These are phyloP conservation scores for Rhizophlyctis rosea DNA, from an alignment of 192 early-diverging fungal genomes.

Conservation along the genomic window DNA sequence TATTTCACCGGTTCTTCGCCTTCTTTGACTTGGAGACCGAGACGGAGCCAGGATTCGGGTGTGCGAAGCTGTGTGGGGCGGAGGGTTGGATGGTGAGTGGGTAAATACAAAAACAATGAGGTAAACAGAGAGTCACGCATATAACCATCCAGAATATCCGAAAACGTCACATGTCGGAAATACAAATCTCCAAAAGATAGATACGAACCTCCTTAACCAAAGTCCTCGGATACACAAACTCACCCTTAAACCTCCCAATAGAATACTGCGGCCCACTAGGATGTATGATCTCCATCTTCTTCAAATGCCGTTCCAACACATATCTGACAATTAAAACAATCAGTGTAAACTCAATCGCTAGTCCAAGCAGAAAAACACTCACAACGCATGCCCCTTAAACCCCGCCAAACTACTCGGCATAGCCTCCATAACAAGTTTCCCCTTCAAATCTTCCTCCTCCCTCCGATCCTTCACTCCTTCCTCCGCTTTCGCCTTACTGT, in stretches of 20 bases:
- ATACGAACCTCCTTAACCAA: slow-evolving; percentile 67
- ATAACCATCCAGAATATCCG: background rate
- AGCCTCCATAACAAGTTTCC: slow-evolving; percentile 42
- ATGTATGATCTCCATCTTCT: slow-evolving; percentile 73
- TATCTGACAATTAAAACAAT: slow-evolving; percentile 43
- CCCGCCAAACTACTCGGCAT: slow-evolving; percentile 78
- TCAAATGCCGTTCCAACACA: slow-evolving; percentile 80
- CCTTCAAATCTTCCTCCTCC: slow-evolving; percentile 54
- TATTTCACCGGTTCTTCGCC: slow-evolving; percentile 43
- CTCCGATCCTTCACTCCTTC: slow-evolving; percentile 22
- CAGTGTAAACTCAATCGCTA: background rate
- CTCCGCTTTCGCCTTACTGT: slow-evolving; percentile 29
- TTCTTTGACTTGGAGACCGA: slow-evolving; percentile 50
- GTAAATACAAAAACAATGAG: background rate
- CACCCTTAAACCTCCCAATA: slow-evolving; percentile 74
- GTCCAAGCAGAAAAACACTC: slow-evolving; percentile 22
- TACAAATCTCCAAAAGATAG: too few species aligned
- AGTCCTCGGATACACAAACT: slow-evolving; percentile 74
- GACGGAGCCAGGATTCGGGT: slow-evolving; percentile 61
- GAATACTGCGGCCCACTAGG: slow-evolving; percentile 54
- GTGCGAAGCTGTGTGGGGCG: slow-evolving; percentile 19
- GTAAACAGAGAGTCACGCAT: background rate
- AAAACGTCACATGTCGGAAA: too few species aligned
- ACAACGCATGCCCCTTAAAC: slow-evolving; percentile 82
- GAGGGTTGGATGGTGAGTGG: background rate